phyloP scores from a whole-genome alignment of 2,329 filamentous ascomycete genomes.

The Plectosphaerella cucumerina region DNA sequence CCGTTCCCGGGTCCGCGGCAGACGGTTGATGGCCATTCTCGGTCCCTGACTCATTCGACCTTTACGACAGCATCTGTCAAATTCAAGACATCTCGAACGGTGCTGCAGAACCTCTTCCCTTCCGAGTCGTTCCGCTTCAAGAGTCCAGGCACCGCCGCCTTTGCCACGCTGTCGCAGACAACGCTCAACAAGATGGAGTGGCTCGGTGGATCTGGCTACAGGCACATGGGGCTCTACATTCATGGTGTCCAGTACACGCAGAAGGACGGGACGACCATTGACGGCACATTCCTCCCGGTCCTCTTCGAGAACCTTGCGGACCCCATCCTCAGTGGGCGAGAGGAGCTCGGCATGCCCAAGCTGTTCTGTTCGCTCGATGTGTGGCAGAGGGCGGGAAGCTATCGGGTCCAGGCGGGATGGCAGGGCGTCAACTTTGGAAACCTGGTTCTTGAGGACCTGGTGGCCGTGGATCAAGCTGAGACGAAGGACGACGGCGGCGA shows the following conservation, averaged over 20 bases:
- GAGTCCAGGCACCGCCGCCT: slow-evolving; percentile 36
- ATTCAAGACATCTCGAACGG: slow-evolving; percentile 21
- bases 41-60: background rate
- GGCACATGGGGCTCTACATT: slow-evolving; percentile 54
- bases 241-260: slow-evolving; percentile 56
- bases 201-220: slow-evolving; percentile 58
- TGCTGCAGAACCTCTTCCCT: slow-evolving; percentile 44
- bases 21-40: slow-evolving; percentile 17
- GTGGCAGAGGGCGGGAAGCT: slow-evolving; percentile 22
- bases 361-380: slow-evolving; percentile 48
- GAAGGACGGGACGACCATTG: slow-evolving; percentile 39
- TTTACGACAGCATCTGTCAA: background rate
- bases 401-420: slow-evolving; percentile 35
- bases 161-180: slow-evolving; percentile 36
- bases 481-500: slow-evolving; percentile 18
- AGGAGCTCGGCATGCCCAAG: slow-evolving; percentile 61
- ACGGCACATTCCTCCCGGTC: slow-evolving; percentile 51
- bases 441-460: slow-evolving; percentile 30
- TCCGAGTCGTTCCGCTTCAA: slow-evolving; percentile 35
- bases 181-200: slow-evolving; percentile 50
- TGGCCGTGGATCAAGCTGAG: slow-evolving; percentile 9
- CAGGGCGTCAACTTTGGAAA: slow-evolving; percentile 34
- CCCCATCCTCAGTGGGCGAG: slow-evolving; percentile 54
- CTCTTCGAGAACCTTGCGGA: slow-evolving; percentile 56
- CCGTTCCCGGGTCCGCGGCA: slow-evolving; percentile 42